These are phyloP conservation scores for Podila verticillata DNA, from an alignment of 192 early-diverging fungal species.

Conservation along the genomic window DNA sequence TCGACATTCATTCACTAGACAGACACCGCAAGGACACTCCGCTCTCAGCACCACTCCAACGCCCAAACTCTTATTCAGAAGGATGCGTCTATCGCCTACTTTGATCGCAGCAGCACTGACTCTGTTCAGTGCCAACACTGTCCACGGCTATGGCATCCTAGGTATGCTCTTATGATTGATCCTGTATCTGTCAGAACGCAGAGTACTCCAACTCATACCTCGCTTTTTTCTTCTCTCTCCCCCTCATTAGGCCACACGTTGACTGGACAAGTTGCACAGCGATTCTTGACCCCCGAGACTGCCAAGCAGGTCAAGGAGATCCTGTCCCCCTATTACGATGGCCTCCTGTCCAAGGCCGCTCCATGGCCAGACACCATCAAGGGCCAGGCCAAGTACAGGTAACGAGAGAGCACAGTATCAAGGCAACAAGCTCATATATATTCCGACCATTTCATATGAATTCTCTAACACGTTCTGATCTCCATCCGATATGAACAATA, in stretches of 20 bases:
- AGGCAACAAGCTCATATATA: neutral
- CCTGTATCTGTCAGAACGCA: neutral
- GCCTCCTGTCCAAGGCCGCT: slow-evolving; percentile 47
- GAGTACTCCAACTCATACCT: neutral
- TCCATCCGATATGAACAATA: neutral
- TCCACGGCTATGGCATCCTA: slow-evolving; percentile 37
- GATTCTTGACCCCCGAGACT: slow-evolving; percentile 41
- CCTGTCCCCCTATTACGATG: slow-evolving; percentile 42
- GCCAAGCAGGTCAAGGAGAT: slow-evolving; percentile 44
- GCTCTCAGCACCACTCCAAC: neutral
- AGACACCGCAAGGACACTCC: neutral
- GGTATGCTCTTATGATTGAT: slow-evolving; percentile 1
- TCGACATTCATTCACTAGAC: neutral
- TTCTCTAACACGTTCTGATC: neutral
- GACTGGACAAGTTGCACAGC: slow-evolving; percentile 47
- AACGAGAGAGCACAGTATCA: neutral
- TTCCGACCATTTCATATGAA: neutral
- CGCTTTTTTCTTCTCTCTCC: neutral
- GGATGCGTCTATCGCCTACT: slow-evolving; percentile 6
- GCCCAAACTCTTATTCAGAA: neutral
- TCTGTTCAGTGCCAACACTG: slow-evolving; percentile 9
- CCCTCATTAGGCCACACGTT: slow-evolving; percentile 31
- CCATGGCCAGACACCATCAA: slow-evolving; percentile 52
- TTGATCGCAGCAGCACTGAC: slow-evolving; percentile 5
- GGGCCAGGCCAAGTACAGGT: slow-evolving; percentile 43